Conservation (phyloP, 2,329 filamentous ascomycete genomes). For the Colletotrichum sublineola region DNA sequence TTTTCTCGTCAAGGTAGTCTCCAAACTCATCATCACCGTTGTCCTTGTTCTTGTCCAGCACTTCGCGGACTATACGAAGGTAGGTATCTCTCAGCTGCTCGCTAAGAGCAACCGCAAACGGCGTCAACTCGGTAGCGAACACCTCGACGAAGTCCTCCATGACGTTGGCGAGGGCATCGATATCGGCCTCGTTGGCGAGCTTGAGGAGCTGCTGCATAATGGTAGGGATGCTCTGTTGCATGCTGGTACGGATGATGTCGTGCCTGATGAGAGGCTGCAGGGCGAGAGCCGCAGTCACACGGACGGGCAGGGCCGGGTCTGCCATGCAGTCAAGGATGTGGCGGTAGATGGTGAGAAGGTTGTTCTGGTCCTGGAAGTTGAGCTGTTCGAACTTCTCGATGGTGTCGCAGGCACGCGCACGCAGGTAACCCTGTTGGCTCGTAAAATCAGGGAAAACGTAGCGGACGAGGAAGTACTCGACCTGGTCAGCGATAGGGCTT, state of each 20-base stretch:
- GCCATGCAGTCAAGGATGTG: conserved; percentile 98
- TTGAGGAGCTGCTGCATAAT: conserved; percentile 99
- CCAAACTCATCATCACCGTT: conserved; percentile 84
- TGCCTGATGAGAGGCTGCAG: conserved; percentile 96
- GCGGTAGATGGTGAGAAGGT: conserved; percentile 94
- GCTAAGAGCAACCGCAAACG: conserved; percentile 94
- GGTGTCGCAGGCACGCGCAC: conserved; percentile 95
- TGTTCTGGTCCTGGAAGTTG: conserved; percentile 96
- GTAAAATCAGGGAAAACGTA: conserved; percentile 99
- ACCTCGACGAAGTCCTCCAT: conserved; percentile 99
- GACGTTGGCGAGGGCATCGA: conserved; percentile 96
- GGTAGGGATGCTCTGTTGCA: conserved; percentile 98
- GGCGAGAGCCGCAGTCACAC: conserved; percentile 93
- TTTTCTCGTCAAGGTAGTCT: conserved; percentile 97
- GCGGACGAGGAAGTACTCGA: conserved; percentile 98
- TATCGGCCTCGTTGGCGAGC: conserved; percentile 96
- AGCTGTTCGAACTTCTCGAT: conserved; percentile 98
- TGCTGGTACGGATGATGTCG: conserved; percentile 91
- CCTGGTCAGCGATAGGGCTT: conserved; percentile 96
- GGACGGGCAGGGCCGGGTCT: conserved; percentile 90
- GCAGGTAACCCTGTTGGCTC: conserved; percentile 90
- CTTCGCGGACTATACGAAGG: conserved; percentile 89
- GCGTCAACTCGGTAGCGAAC: conserved; percentile 95
- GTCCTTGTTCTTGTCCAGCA: conserved; percentile 85
- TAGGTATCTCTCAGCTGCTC: conserved; percentile 98